Conservation (phyloP, 441 rosid genomes). For the Erodium moschatum region DNA sequence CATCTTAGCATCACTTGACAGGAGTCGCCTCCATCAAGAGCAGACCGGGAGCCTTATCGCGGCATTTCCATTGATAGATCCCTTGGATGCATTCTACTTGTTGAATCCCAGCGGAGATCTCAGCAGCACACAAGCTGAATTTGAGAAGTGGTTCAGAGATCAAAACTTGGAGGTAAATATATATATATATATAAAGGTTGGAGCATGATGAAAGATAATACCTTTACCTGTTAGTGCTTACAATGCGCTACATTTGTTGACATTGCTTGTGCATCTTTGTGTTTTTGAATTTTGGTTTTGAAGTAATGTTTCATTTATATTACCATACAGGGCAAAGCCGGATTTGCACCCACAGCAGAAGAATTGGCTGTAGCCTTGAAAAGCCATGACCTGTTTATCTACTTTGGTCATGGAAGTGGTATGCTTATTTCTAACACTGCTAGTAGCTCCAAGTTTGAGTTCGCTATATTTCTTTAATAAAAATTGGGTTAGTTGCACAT, state of each 20-base stretch:
- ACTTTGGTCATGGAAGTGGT: slow-evolving; percentile 95
- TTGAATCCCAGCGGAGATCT: slow-evolving; percentile 93
- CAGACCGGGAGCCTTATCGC: slow-evolving; percentile 27
- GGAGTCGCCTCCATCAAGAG: slow-evolving; percentile 37
- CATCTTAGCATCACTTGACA: slow-evolving; percentile 46
- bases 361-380: slow-evolving; percentile 64
- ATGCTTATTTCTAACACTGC: slow-evolving; percentile 19
- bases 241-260: neutral
- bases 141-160: slow-evolving; percentile 72
- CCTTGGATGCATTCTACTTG: slow-evolving; percentile 82
- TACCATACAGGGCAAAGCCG: slow-evolving; percentile 65
- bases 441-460: neutral
- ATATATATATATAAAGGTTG: too few relatives aligned
- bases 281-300: slow-evolving; percentile 9
- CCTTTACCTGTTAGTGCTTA: neutral
- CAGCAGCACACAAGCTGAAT: slow-evolving; percentile 46
- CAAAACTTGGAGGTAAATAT: slow-evolving; percentile 64
- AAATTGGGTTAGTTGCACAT: too few relatives aligned
- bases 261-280: neutral
- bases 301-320: slow-evolving; percentile 1
- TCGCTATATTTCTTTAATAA: too few relatives aligned
- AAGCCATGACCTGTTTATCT: slow-evolving; percentile 78
- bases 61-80: slow-evolving; percentile 74
- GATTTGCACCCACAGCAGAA: slow-evolving; percentile 57
- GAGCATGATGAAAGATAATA: neutral